Percentiles rank a stretch among this genome's conserved stretches.
Conservation (phyloP, 1,284 basidiomycete genomes). For the Ganoderma leucocontextum region DNA sequence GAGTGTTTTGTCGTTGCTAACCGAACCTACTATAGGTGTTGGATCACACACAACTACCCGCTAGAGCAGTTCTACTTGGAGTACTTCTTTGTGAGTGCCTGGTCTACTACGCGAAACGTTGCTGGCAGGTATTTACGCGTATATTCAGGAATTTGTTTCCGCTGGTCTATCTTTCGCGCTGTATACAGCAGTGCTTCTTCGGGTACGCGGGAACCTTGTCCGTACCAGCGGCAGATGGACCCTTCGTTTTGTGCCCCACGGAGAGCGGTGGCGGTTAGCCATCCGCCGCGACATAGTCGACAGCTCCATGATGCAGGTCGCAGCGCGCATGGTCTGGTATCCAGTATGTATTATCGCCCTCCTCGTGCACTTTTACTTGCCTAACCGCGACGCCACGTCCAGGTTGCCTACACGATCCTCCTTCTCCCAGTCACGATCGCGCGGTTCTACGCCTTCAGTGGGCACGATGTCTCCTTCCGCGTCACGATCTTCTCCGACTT, state of each 20-base stretch:
- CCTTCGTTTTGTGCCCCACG: constrained; percentile 43
- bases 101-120: not conserved
- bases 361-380: too few relatives aligned
- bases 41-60: constrained; percentile 55
- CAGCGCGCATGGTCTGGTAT: constrained; percentile 47
- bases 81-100: constrained; percentile 51
- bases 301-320: constrained; percentile 45
- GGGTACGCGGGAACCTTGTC: constrained; percentile 51
- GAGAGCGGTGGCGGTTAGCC: constrained; percentile 47
- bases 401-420: constrained; percentile 47
- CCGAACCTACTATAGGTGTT: constrained; percentile 47
- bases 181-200: constrained; percentile 47
- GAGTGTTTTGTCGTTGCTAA: not conserved
- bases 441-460: constrained; percentile 46
- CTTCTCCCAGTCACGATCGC: constrained; percentile 48
- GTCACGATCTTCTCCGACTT: constrained; percentile 45
- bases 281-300: constrained; percentile 48
- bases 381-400: constrained; percentile 8
- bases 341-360: not conserved
- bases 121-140: not conserved
- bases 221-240: constrained; percentile 43
- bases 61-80: constrained; percentile 51
- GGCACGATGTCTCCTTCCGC: constrained; percentile 41
- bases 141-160: constrained; percentile 45
- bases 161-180: constrained; percentile 45